phyloP scores from a whole-genome alignment of 345 rosid species.

The Acer negundo region DNA sequence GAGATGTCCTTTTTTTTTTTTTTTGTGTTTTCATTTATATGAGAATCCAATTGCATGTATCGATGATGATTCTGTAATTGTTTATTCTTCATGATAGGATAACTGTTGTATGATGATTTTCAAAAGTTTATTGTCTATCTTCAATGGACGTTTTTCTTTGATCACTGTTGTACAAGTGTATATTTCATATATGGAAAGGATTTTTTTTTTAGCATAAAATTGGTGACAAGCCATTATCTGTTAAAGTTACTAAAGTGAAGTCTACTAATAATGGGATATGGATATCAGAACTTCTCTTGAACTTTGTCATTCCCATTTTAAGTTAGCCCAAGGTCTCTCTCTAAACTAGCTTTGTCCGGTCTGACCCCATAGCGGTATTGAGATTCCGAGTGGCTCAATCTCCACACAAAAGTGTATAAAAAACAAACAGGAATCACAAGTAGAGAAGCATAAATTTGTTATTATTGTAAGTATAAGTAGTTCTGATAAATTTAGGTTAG shows the following conservation, averaged over 20 bases:
- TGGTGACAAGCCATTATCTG: not conserved
- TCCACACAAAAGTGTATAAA: not conserved
- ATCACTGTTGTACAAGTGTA: not conserved
- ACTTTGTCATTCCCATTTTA: too few relatives aligned
- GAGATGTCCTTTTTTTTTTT: not conserved
- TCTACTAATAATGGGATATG: not conserved
- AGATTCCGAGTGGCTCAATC: not conserved
- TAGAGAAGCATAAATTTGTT: not conserved
- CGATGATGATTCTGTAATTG: not conserved
- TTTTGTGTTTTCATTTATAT: conserved; percentile 8
- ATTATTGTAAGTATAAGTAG: not conserved
- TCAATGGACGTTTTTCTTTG: not conserved
- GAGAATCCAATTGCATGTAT: not conserved
- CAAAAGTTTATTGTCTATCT: not conserved
- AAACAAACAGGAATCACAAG: not conserved
- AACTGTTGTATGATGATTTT: not conserved
- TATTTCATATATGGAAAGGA: not conserved
- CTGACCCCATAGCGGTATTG: not conserved
- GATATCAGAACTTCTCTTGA: not conserved
- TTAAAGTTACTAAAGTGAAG: not conserved
- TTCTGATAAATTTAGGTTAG: not conserved
- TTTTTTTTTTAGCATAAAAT: not conserved
- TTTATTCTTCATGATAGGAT: not conserved
- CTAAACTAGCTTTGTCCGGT: not conserved
- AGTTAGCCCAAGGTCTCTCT: not conserved